Base-by-base conservation (phyloP, 2,329 filamentous ascomycete species). In the Colletotrichum ledebouriae region DNA sequence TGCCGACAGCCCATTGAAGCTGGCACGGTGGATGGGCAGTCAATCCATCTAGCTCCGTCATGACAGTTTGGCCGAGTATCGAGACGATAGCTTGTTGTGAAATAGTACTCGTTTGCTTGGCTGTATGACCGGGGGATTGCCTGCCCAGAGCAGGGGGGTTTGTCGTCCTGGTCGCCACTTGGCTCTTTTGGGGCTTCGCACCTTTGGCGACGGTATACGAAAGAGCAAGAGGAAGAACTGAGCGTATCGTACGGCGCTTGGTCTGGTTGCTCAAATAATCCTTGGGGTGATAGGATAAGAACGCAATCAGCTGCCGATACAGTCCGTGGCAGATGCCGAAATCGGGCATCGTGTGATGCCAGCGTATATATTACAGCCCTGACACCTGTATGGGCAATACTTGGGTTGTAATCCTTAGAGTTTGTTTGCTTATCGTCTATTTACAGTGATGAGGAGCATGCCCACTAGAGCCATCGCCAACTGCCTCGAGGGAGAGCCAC, bases 381-480 rank as follows among this genome's bases (percentile, higher is more conserved):
- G 39, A 42, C 39, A 42, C 39, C 39, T 42, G 39, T 42, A 15
- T 11, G 39, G 39, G 39, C 11, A 42, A 42, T 42, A 42, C 39
- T 42, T 42, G 11, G 39, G 39, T 42, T 42, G 39, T 12, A 42
- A 42, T 42, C 39, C 11, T 42, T 42, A 12, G 39, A 42, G 39
- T 42, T 42, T 42, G 11, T 42, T 42, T 42, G 39, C 39, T 42
- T 42, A 42, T 42, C 11, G 11, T 42, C 39, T 42, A 42, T 42
- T 42, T 42, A 42, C 39, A 42, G 39, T 42, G 39, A 42, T 42
- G 39, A 42, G 39, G 39, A 42, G 39, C 39, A 42, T 42, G 39
- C 39, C 39, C 11, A 42, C 39, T 42, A 42, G 39, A 42, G 39
- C 39, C 39, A 42, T 42, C 39, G 39, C 39, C 11, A 42, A 42